A percentile compares a stretch with the other conserved stretches of the same genome.
Conservation (phyloP, 2,329 filamentous ascomycete genomes). For the Colletotrichum musicola region DNA sequence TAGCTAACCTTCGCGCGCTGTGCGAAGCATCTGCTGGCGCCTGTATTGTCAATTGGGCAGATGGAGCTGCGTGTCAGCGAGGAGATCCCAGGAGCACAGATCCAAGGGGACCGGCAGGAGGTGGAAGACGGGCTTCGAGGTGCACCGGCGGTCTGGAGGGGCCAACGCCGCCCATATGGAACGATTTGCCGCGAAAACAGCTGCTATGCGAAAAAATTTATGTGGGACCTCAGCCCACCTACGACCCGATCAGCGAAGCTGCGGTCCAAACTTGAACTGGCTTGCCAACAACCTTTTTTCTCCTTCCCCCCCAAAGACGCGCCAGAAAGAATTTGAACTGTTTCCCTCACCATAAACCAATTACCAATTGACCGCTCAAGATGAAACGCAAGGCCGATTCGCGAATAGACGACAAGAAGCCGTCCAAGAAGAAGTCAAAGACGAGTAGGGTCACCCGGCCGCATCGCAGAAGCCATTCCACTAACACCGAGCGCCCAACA, state of each 20-base stretch:
- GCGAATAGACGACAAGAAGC: constrained; percentile 56
- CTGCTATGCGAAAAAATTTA: constrained; percentile 34
- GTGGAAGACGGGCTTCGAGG: background rate
- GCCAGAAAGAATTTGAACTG: background rate
- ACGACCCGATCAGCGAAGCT: constrained; percentile 27
- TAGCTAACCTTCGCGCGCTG: background rate
- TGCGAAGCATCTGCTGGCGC: background rate
- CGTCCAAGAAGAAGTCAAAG: constrained; percentile 67
- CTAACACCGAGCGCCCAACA: constrained; percentile 44
- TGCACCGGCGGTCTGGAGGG: constrained; percentile 21
- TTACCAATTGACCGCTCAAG: constrained; percentile 40
- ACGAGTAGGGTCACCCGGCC: constrained; percentile 52
- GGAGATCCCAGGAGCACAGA: no score
- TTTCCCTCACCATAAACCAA: background rate
- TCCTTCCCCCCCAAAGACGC: background rate
- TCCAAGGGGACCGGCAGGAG: background rate
- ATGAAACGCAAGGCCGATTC: constrained; percentile 73
- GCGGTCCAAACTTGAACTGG: constrained; percentile 12
- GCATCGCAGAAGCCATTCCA: constrained; percentile 16
- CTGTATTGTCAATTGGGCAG: background rate
- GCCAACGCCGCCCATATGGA: constrained; percentile 21
- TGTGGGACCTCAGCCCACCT: constrained; percentile 38
- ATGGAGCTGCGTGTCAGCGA: background rate
- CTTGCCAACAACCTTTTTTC: constrained; percentile 4
- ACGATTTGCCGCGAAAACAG: constrained; percentile 38